A percentile compares a stretch with the other conserved stretches of the same genome.
Conservation (phyloP, 2,329 filamentous ascomycete genomes). For the Aspergillus unguis region DNA sequence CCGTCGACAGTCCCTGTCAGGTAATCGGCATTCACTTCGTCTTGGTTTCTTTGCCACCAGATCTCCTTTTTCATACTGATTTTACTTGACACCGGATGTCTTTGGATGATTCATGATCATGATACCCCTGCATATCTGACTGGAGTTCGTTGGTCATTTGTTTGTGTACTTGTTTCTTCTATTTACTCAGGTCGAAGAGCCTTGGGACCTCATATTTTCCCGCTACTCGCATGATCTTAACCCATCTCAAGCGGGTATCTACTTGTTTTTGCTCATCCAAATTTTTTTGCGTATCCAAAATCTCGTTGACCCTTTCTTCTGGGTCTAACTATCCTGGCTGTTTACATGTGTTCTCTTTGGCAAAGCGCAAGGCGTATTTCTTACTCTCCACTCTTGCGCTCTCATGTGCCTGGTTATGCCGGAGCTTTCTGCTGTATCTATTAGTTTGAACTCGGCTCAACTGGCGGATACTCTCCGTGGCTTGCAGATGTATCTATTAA, state of each 20-base stretch:
- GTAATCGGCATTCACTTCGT: not conserved
- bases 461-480: not conserved
- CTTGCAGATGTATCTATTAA: not conserved
- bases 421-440: not conserved
- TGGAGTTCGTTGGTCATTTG: slow-evolving; percentile 11
- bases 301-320: not conserved
- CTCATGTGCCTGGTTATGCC: not conserved
- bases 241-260: not conserved
- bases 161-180: slow-evolving; percentile 3
- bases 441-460: not conserved
- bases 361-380: not conserved
- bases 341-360: not conserved
- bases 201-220: not conserved
- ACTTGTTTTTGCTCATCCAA: not conserved
- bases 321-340: not conserved
- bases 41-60: not conserved
- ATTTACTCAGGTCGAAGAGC: not conserved
- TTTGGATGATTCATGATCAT: slow-evolving; percentile 25
- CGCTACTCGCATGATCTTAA: not conserved
- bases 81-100: slow-evolving; percentile 8
- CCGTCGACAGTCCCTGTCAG: slow-evolving; percentile 21
- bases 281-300: not conserved
- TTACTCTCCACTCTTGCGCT: not conserved
- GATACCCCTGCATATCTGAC: slow-evolving; percentile 28
- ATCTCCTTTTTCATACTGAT: not conserved